phyloP scores from a whole-genome alignment of 345 rosid species.

The Sisymbrium irio region DNA sequence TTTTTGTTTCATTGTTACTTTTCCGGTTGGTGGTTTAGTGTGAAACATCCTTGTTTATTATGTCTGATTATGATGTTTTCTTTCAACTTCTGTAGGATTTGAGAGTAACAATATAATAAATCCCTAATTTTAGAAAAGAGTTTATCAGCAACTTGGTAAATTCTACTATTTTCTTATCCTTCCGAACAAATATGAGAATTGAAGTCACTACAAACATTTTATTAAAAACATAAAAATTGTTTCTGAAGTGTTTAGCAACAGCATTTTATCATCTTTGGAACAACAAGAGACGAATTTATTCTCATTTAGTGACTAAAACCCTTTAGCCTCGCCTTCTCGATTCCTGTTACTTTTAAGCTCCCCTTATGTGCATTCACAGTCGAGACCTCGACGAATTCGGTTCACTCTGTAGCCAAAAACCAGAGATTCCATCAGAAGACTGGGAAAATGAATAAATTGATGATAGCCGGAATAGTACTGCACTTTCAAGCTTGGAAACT shows the following conservation, averaged over 20 bases:
- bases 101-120: neutral
- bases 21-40: slow-evolving; percentile 17
- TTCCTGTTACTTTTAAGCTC: neutral
- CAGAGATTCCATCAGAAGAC: neutral
- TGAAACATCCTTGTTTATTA: slow-evolving; percentile 3
- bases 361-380: slow-evolving; percentile 18
- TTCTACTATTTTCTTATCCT: neutral
- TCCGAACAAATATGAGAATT: neutral
- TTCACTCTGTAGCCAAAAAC: slow-evolving; percentile 33
- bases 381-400: slow-evolving; percentile 25
- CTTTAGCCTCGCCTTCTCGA: slow-evolving; percentile 6
- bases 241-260: neutral
- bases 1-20: neutral
- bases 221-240: neutral
- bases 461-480: neutral
- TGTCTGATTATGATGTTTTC: slow-evolving; percentile 10
- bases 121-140: neutral
- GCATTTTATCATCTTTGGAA: slow-evolving; percentile 1
- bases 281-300: slow-evolving; percentile 23
- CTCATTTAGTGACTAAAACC: neutral
- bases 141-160: neutral
- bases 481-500: neutral
- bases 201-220: neutral
- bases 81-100: slow-evolving; percentile 5
- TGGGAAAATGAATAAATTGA: neutral